Conservation (phyloP, 352 stramenopile genomes). For the Globisporangium perplexum region DNA sequence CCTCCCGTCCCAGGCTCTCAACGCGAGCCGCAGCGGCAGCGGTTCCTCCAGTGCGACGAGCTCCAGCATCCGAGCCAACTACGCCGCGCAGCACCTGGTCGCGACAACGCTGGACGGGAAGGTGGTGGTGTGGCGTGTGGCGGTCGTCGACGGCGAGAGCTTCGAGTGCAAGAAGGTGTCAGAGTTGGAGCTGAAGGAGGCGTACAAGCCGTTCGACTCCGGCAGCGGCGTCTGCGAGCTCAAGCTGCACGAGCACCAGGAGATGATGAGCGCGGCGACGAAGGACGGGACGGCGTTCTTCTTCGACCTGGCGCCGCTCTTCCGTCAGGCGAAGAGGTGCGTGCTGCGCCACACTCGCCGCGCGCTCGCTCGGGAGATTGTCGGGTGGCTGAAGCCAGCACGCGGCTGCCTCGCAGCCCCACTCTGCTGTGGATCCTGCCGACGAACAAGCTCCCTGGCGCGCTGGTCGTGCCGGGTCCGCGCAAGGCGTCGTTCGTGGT, state of each 20-base stretch:
- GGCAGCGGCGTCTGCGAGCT: slow-evolving; percentile 55
- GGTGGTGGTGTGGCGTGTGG: slow-evolving; percentile 50
- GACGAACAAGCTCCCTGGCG: slow-evolving; percentile 40
- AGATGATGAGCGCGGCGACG: slow-evolving; percentile 40
- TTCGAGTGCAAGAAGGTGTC: slow-evolving; percentile 50
- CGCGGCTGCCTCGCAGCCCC: slow-evolving; percentile 14
- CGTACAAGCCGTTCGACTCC: slow-evolving; percentile 47
- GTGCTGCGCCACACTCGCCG: no score
- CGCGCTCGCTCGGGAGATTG: background rate
- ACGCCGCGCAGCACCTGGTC: slow-evolving; percentile 25
- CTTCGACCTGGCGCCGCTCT: slow-evolving; percentile 48
- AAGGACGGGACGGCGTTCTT: slow-evolving; percentile 71
- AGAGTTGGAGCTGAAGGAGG: slow-evolving; percentile 57
- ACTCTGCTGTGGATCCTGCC: slow-evolving; percentile 39
- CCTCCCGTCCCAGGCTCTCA: slow-evolving; percentile 33
- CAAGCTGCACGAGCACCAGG: slow-evolving; percentile 55
- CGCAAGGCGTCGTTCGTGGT: slow-evolving; percentile 42
- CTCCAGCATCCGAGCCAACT: slow-evolving; percentile 7
- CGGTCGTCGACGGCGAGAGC: slow-evolving; percentile 19
- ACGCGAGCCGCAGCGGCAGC: slow-evolving; percentile 27
- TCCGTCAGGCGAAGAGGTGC: slow-evolving; percentile 49
- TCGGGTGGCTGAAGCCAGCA: background rate
- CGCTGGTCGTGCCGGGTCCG: slow-evolving; percentile 31
- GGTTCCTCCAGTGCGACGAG: slow-evolving; percentile 14
- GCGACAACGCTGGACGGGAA: slow-evolving; percentile 53